Evolutionary conservation across 2,329 filamentous ascomycete genomes (phyloP), one percentile per base, ranked within the genome.

Genomic region (Rhexocercosporidium sp.): DNA sequence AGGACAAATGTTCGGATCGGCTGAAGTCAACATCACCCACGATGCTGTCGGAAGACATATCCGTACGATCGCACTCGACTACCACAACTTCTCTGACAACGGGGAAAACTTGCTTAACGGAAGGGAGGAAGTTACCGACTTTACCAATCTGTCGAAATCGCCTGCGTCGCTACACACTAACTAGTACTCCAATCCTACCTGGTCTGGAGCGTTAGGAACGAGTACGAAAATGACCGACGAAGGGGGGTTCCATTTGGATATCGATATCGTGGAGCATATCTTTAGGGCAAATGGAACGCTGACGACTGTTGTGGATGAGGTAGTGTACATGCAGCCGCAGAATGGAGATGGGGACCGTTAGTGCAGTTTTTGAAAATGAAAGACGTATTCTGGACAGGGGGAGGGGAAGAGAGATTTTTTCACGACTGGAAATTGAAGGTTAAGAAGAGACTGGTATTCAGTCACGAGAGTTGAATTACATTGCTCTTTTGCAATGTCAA

Each of bases 201-300:
- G 78, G 25, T 78, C 70, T 1, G 80, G 80, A 0, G 67, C 66
- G 2, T 70, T 69, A 0, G 69, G 70, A 4, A 51, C 22, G 47
- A 76, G 72, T 0, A 79, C 74, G 0, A 83, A 82, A 72, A 78
- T 74, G 60, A 83, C 82, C 0, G 75, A 79, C 5, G 70, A 75
- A 0, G 75, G 71, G 1, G 80, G 81, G 1, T 81, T 82, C 61
- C 79, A 81, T 64, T 60, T 83, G 22, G 65, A 67, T 1, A 81
- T 81, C 22, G 77, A 83, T 73, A 76, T 74, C 1, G 60, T 80
- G 70, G 70, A 65, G 3, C 83, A 82, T 47, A 75, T 79, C 0
- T 82, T 82, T 68, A 66, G 79, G 8, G 79, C 81, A 0, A 82
- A 78, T 66, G 82, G 82, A 1, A 82, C 79, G 37, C 31, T 61